Evolutionary conservation across 2,329 filamentous ascomycete genomes (phyloP).

Genomic region (Blastomyces parvus): DNA sequence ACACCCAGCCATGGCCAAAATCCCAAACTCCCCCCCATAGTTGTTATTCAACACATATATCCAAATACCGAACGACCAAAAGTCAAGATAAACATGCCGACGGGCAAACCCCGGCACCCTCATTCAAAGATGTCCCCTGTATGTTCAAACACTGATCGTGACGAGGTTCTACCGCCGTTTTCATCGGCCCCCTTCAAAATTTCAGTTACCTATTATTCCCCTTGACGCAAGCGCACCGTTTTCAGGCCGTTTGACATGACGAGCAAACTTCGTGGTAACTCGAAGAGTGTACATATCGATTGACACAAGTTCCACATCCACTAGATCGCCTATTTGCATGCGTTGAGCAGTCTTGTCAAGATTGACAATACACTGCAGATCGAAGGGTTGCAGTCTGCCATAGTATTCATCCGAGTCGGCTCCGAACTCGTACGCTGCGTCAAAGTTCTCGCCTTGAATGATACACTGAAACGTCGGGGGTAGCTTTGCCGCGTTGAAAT

Average conservation of each 20-base stretch:
- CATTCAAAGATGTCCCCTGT: neutral
- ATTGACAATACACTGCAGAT: constrained; percentile 16
- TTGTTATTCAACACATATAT: neutral
- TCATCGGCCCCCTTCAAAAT: neutral
- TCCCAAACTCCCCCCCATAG: neutral
- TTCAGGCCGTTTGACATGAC: constrained; percentile 13
- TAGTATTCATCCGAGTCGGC: constrained; percentile 11
- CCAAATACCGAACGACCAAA: neutral
- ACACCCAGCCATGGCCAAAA: too few relatives aligned
- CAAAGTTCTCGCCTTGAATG: constrained; percentile 26
- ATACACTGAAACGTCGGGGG: constrained; percentile 40
- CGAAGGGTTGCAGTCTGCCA: constrained; percentile 17
- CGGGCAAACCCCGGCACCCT: neutral
- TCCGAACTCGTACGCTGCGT: constrained; percentile 15
- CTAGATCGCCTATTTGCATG: constrained; percentile 16
- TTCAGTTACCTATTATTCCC: neutral
- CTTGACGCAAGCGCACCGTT: constrained; percentile 6
- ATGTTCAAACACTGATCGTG: neutral
- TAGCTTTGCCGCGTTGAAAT: constrained; percentile 45
- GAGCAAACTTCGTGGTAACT: constrained; percentile 12
- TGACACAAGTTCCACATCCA: constrained; percentile 15
- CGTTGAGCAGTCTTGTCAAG: constrained; percentile 7
- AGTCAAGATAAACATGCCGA: neutral
- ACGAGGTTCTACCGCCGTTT: neutral
- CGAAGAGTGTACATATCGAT: constrained; percentile 16